These are phyloP conservation scores for Picochlorum sp. DNA, from an alignment of 139 green algal genomes.

Conservation along the genomic window DNA sequence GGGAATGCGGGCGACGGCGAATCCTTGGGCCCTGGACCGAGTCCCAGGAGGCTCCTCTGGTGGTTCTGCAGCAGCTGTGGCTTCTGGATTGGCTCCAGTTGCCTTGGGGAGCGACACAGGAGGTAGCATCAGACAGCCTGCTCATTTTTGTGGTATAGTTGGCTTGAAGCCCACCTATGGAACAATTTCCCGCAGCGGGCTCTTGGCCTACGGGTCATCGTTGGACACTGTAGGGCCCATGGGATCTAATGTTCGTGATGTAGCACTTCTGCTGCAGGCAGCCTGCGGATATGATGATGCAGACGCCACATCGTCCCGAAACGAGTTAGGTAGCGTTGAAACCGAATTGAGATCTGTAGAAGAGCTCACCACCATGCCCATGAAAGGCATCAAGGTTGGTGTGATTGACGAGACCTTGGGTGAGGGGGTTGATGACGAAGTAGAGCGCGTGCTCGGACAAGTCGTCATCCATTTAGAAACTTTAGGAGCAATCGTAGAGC, in stretches of 20 bases:
- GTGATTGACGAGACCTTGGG: slow-evolving; percentile 76
- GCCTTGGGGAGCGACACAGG: slow-evolving; percentile 89
- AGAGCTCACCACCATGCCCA: slow-evolving; percentile 9
- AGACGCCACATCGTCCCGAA: slow-evolving; percentile 55
- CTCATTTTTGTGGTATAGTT: slow-evolving; percentile 90
- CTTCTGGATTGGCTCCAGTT: slow-evolving; percentile 51
- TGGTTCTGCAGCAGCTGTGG: slow-evolving; percentile 87
- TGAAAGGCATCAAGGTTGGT: slow-evolving; percentile 49
- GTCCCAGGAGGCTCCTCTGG: slow-evolving; percentile 92
- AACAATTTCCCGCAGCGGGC: slow-evolving; percentile 72
- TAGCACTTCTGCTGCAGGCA: slow-evolving; percentile 59
- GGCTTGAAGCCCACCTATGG: slow-evolving; percentile 97
- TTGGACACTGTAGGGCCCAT: slow-evolving; percentile 85
- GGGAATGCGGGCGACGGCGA: slow-evolving; percentile 52
- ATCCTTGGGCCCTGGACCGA: slow-evolving; percentile 63
- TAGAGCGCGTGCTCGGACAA: slow-evolving; percentile 2
- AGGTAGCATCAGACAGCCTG: slow-evolving; percentile 87
- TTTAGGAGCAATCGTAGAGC: slow-evolving; percentile 58
- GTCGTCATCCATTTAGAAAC: slow-evolving; percentile 49
- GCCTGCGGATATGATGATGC: slow-evolving; percentile 57
- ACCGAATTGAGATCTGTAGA: slow-evolving; percentile 22
- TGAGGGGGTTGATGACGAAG: slow-evolving; percentile 51
- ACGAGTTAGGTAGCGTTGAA: slow-evolving; percentile 21
- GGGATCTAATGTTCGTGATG: slow-evolving; percentile 71
- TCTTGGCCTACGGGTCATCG: slow-evolving; percentile 90